Base-by-base conservation (phyloP, 441 rosid genomes). In the Pelargonium myrrhifolium region DNA sequence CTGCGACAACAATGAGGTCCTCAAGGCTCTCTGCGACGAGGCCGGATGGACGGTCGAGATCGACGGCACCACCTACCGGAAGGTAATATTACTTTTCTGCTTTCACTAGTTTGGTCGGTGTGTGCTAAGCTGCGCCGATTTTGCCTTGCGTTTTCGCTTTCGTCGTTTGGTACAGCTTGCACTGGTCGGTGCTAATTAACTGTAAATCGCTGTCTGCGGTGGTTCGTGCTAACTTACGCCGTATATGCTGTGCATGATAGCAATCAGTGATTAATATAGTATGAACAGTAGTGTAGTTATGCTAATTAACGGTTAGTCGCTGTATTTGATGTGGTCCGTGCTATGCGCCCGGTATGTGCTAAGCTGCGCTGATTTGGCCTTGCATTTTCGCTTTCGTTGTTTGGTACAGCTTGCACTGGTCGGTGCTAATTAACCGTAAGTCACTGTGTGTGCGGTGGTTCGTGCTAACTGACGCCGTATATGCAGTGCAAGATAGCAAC, bases 11-110 rank as follows among this genome's bases (percentile, higher is more conserved):
- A 88, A 86, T 74, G 93, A 88, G 68, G 93, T 88, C 49, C 81
- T 88, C 75, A 84, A 88, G 71, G 93, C 93, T 71, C 89, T 86
- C 10, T 88, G 93, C 35, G 14, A 72, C 10, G 90, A 88, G 69
- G 93, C 93, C 61, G 89, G 90, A 64, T 86, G 93, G 90, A 67
- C 84, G 45, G 89, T 88, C 3, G 89, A 88, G 72, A 86, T 86
- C n/a, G 93, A 88, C 39, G 93, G 93, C 1, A 84, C 86, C 65
- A 86, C 90, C 66, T 88, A 86, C 56, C 93, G 89, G 67, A 81
- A 86, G 93, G 92, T 86, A 4, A 3, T 0, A 6, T n/a, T 10
- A 2, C 3, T 28, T 2, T 28, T 26, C 31, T 26, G 28, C 31
- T 26, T 26, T 26, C 31, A 2, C 31, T 26, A 26, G 31, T 26